Conservation (phyloP, 106 monocot genomes). For the Narthecium ossifragum region DNA sequence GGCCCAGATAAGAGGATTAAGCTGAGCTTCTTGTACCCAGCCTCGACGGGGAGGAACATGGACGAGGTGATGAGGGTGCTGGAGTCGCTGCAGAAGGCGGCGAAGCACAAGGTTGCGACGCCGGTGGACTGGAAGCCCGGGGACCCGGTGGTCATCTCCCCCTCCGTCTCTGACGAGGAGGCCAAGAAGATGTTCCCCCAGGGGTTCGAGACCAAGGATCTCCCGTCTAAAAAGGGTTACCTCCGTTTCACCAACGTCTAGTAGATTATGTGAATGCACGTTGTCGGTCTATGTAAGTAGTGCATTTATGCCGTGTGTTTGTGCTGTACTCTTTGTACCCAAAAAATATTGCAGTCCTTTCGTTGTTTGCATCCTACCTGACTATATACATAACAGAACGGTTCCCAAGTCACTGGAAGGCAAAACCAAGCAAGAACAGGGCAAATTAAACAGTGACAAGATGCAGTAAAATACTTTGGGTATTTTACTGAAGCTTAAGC, state of each 20-base stretch:
- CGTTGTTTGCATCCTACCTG: too few relatives aligned
- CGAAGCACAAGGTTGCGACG: slow-evolving; percentile 59
- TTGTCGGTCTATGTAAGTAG: too few relatives aligned
- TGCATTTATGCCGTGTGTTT: too few relatives aligned
- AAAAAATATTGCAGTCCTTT: too few relatives aligned
- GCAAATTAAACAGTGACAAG: too few relatives aligned
- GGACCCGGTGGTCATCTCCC: slow-evolving; percentile 57
- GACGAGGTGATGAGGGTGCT: slow-evolving; percentile 77
- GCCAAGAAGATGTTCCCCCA: slow-evolving; percentile 63
- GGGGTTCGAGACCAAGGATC: slow-evolving; percentile 47
- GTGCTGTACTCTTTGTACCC: too few relatives aligned
- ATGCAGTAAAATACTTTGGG: too few relatives aligned
- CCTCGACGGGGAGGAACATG: slow-evolving; percentile 62
- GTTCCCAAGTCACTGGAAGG: too few relatives aligned
- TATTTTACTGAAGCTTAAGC: too few relatives aligned
- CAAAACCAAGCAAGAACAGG: too few relatives aligned
- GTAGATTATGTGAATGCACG: too few relatives aligned
- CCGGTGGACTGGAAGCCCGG: slow-evolving; percentile 80
- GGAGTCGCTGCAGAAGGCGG: slow-evolving; percentile 57
- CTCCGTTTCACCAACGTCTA: slow-evolving; percentile 59
- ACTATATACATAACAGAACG: too few relatives aligned
- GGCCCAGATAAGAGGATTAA: slow-evolving; percentile 61
- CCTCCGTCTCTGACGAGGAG: slow-evolving; percentile 44
- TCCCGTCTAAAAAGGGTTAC: slow-evolving; percentile 73
- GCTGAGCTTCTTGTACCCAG: slow-evolving; percentile 68